Evolutionary conservation across 257 asterid genomes (phyloP).

Genomic region (Apocynum venetum): DNA sequence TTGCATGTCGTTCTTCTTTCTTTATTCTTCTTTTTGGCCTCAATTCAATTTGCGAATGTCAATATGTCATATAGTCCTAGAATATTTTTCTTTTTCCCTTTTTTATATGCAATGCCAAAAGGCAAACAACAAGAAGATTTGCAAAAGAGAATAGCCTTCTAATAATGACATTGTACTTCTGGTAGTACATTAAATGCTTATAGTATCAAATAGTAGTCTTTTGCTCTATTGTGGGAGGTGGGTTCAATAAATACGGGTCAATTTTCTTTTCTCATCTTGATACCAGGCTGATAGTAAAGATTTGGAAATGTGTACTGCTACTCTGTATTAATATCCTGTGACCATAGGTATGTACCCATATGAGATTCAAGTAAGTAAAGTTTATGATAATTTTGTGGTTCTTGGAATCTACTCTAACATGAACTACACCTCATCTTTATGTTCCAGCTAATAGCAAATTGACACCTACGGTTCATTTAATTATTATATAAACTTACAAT

Average conservation of each 20-base stretch:
- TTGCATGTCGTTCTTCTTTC: background rate
- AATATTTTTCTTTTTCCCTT: background rate
- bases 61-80: background rate
- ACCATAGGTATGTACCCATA: background rate
- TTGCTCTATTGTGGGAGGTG: background rate
- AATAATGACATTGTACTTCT: conserved; percentile 2
- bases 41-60: background rate
- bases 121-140: background rate
- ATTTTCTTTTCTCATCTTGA: background rate
- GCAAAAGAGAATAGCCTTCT: background rate
- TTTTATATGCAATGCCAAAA: background rate
- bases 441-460: background rate
- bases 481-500: background rate
- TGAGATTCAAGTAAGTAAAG: background rate
- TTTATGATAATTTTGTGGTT: background rate
- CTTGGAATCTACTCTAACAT: background rate
- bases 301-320: background rate
- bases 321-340: background rate
- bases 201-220: background rate
- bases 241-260: background rate
- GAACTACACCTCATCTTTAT: background rate
- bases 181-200: background rate
- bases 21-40: background rate
- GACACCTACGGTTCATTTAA: background rate
- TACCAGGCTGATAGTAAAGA: background rate